Percentiles rank a stretch among this genome's conserved stretches.
Evolutionary conservation across 441 rosid genomes (phyloP).

Genomic region (Adansonia gregorii): DNA sequence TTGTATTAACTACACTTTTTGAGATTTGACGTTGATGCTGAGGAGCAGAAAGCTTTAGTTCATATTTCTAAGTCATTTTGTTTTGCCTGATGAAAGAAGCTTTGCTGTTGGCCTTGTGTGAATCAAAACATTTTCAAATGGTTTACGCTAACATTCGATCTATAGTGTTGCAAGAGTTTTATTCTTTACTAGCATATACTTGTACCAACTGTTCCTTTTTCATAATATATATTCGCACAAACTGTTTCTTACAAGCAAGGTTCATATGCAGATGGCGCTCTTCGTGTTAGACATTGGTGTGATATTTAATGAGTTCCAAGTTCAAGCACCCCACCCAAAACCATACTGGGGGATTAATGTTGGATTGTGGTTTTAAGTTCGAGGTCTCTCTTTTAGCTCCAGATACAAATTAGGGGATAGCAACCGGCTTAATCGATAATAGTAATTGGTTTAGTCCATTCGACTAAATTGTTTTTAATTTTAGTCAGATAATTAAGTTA

Average conservation of each 20-base stretch:
- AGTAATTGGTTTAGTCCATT: too few relatives aligned
- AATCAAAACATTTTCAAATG: not conserved
- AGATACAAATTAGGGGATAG: not conserved
- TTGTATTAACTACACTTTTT: too few relatives aligned
- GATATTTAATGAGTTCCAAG: not conserved
- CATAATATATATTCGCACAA: not conserved
- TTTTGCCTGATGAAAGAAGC: constrained; percentile 7
- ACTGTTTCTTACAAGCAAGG: not conserved
- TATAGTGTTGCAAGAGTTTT: not conserved
- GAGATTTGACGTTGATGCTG: constrained; percentile 22
- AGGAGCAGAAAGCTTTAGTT: constrained; percentile 35
- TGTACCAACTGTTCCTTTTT: not conserved
- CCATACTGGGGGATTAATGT: not conserved
- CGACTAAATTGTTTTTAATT: too few relatives aligned
- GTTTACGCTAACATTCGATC: not conserved
- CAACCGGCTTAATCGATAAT: too few relatives aligned
- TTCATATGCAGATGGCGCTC: not conserved
- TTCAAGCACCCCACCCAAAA: constrained; percentile 6
- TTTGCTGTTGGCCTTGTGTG: not conserved
- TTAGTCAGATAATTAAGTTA: too few relatives aligned
- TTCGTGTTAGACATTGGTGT: not conserved
- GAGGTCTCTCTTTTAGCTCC: not conserved
- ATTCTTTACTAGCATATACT: not conserved
- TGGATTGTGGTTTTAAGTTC: not conserved
- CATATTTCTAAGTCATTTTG: not conserved